A percentile compares a stretch with the other conserved stretches of the same genome.
phyloP scores from a whole-genome alignment of 2,329 filamentous ascomycete species.

The Claviceps sp. region DNA sequence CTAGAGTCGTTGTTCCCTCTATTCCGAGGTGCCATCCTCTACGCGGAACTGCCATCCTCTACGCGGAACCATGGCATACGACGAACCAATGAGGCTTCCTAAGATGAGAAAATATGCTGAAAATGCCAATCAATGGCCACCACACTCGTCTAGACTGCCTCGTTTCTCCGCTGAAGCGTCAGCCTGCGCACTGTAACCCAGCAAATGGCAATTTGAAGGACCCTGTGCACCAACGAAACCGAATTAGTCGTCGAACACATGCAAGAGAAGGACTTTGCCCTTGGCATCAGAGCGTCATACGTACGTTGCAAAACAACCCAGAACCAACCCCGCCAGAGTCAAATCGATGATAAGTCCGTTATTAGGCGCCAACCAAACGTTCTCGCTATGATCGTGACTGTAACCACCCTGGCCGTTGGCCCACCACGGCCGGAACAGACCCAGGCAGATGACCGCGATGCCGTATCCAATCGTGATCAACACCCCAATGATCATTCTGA shows the following conservation, averaged over 20 bases:
- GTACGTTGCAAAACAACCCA: not conserved
- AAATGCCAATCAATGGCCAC: not conserved
- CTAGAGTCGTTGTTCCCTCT: not conserved
- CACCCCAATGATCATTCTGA: constrained; percentile 4
- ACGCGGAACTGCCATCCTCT: not conserved
- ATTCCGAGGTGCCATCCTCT: not conserved
- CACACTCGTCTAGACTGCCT: not conserved
- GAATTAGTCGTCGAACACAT: not conserved
- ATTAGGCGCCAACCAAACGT: not conserved
- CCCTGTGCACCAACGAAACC: not conserved
- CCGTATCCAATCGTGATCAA: constrained; percentile 5
- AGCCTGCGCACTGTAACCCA: not conserved
- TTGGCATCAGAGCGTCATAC: not conserved
- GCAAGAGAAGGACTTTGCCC: not conserved
- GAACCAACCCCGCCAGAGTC: not conserved
- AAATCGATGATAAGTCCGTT: not conserved
- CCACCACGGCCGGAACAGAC: not conserved
- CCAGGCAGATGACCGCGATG: not conserved
- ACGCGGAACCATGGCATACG: too few species aligned
- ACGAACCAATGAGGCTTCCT: not conserved
- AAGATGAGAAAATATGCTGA: not conserved
- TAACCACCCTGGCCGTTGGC: not conserved
- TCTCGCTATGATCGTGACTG: not conserved
- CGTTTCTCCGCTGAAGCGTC: not conserved
- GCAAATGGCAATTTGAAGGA: not conserved